Percentiles rank a stretch among this genome's conserved stretches.
phyloP scores from a whole-genome alignment of 1,139 yeast species.

The Keqinozyma sinolaborantium region DNA sequence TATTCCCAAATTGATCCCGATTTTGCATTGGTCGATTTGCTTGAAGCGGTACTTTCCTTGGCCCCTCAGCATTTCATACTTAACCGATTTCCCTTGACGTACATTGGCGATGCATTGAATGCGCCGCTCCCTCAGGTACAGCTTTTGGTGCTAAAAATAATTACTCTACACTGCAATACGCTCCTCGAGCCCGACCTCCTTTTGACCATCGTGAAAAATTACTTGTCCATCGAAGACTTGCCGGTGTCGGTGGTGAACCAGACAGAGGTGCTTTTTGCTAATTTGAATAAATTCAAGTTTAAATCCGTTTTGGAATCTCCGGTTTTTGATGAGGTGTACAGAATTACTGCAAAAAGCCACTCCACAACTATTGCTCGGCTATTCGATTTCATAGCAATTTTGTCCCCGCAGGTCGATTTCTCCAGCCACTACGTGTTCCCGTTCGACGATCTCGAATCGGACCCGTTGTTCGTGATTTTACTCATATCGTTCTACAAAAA shows the following conservation, averaged over 20 bases:
- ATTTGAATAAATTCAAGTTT: constrained; percentile 4
- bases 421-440: constrained; percentile 6
- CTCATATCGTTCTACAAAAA: constrained; percentile 25
- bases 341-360: constrained; percentile 3
- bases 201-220: constrained; percentile 3
- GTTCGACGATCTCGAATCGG: constrained; percentile 12
- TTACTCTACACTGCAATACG: constrained; percentile 7
- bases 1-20: constrained; percentile 20
- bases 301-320: constrained; percentile 4
- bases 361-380: constrained; percentile 20
- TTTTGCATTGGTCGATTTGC: constrained; percentile 15
- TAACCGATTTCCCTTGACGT: constrained; percentile 14
- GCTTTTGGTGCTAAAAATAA: constrained; percentile 17
- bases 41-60: constrained; percentile 17
- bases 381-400: constrained; percentile 18
- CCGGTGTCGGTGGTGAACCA: constrained; percentile 14
- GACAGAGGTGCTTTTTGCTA: constrained; percentile 14
- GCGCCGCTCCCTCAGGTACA: constrained; percentile 4
- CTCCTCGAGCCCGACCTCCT: constrained; percentile 7
- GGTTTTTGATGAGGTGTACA: constrained; percentile 7
- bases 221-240: constrained; percentile 5
- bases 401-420: constrained; percentile 11
- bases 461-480: constrained; percentile 23
- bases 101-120: neutral
- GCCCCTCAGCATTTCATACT: constrained; percentile 16